These are phyloP conservation scores for Tetrapisispora taiwanensis DNA, from an alignment of 805 yeast species.

Conservation along the genomic window DNA sequence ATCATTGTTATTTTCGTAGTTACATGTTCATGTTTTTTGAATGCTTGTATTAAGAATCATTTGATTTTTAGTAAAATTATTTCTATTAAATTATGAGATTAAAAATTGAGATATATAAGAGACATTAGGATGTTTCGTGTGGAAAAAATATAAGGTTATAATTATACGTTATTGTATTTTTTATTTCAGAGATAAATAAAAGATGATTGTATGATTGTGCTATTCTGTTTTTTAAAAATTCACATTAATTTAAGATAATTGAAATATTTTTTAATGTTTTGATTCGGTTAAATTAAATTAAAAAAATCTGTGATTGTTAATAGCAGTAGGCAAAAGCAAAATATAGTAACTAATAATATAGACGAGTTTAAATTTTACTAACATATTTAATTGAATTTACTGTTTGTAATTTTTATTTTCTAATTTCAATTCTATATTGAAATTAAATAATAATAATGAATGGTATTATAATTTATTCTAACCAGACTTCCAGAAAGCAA, in stretches of 20 bases:
- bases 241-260: constrained; percentile 5
- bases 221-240: constrained; percentile 20
- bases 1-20: not conserved
- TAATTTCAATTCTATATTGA: not conserved
- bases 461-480: constrained; percentile 9
- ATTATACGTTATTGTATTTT: not conserved
- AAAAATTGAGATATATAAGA: no score
- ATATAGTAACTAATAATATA: constrained; percentile 9
- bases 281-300: no score
- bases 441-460: constrained; percentile 13
- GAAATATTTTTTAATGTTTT: no score
- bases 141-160: not conserved
- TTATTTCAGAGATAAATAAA: no score
- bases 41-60: not conserved
- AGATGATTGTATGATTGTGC: constrained; percentile 4
- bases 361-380: constrained; percentile 3
- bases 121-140: no score
- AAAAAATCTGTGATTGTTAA: constrained; percentile 5
- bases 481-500: constrained; percentile 73
- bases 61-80: no score
- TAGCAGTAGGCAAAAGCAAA: constrained; percentile 7
- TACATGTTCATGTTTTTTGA: constrained; percentile 4
- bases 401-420: no score
- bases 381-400: not conserved
- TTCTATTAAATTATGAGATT: not conserved